Evolutionary conservation across 2,329 filamentous ascomycete genomes (phyloP).

Genomic region (Venturia aucupariae): DNA sequence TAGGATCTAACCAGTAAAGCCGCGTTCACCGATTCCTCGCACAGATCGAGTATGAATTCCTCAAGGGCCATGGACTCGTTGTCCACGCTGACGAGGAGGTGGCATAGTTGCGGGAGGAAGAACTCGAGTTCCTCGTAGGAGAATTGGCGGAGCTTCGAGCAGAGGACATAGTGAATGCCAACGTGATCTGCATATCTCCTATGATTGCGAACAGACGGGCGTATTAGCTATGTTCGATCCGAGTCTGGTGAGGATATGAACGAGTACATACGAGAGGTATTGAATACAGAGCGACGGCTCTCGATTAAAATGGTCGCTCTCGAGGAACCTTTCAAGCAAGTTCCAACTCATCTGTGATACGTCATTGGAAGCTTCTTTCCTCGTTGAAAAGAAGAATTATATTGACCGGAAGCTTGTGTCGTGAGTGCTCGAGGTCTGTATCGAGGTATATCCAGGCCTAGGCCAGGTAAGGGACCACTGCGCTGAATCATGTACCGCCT

Average conservation of each 20-base stretch:
- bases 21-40: slow-evolving; percentile 78
- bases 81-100: slow-evolving; percentile 78
- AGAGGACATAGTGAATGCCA: slow-evolving; percentile 81
- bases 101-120: slow-evolving; percentile 76
- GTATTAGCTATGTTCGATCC: neutral
- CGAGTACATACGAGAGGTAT: slow-evolving; percentile 64
- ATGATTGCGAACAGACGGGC: slow-evolving; percentile 13
- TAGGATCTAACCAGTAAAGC: slow-evolving; percentile 60
- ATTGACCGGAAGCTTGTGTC: neutral
- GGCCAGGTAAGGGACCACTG: neutral
- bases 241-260: slow-evolving; percentile 17
- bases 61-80: slow-evolving; percentile 88
- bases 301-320: slow-evolving; percentile 89
- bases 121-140: slow-evolving; percentile 89
- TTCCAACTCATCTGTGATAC: slow-evolving; percentile 53
- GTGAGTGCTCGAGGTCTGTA: neutral
- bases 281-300: slow-evolving; percentile 82
- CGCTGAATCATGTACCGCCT: neutral
- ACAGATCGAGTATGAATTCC: slow-evolving; percentile 77
- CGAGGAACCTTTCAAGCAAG: slow-evolving; percentile 80
- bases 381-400: slow-evolving; percentile 5
- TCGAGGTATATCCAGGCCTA: neutral
- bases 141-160: slow-evolving; percentile 80
- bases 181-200: slow-evolving; percentile 85
- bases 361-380: slow-evolving; percentile 10